Conservation (phyloP, 192 early-diverging fungal species). For the Umbelopsis isabellina region DNA sequence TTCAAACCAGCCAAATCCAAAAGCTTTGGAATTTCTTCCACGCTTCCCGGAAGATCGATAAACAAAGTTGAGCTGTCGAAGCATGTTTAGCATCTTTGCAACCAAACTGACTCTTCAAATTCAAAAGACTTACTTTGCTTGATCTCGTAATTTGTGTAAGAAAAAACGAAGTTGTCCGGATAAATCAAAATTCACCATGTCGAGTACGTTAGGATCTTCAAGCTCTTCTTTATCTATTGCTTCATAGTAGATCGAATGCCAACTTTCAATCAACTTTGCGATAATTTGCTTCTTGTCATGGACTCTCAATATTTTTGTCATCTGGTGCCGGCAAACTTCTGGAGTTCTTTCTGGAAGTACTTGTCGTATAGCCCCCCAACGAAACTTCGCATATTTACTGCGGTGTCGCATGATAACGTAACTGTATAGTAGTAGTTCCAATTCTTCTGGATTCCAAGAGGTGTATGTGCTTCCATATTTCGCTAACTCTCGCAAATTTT, state of each 20-base stretch:
- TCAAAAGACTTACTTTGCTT: not conserved
- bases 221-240: not conserved
- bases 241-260: not conserved
- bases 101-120: too few relatives aligned
- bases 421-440: not conserved
- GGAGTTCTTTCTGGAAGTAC: conserved; percentile 13
- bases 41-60: not conserved
- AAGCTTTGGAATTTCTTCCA: not conserved
- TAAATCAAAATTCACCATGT: conserved; percentile 9
- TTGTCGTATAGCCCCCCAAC: not conserved
- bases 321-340: conserved; percentile 15
- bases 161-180: not conserved
- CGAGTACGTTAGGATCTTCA: not conserved
- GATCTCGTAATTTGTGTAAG: not conserved
- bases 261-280: not conserved
- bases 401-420: not conserved
- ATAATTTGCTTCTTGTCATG: not conserved
- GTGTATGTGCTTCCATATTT: not conserved
- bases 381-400: not conserved
- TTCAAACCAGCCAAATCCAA: not conserved
- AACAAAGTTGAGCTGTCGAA: not conserved
- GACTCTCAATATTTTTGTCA: conserved; percentile 1
- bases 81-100: not conserved
- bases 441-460: not conserved
- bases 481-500: not conserved